Base-by-base conservation (phyloP, 2,329 filamentous ascomycete genomes). In the Chaetomiaceae sp. region DNA sequence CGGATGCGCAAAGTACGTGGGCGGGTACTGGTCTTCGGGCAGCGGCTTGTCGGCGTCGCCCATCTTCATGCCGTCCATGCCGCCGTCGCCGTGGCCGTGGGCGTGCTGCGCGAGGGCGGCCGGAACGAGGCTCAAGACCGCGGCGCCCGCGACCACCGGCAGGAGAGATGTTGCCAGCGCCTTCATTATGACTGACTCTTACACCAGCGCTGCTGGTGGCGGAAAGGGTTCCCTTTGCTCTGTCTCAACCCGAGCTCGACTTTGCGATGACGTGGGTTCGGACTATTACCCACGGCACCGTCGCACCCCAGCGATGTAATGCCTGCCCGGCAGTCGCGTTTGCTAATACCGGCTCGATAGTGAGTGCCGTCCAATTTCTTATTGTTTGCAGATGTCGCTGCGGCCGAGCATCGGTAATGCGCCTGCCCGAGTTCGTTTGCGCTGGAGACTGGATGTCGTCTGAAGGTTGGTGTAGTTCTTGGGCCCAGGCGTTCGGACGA, bases 1-100 rank as follows among this genome's bases (percentile, higher is more conserved):
- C 0, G 74, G 64, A 53, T 82, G 73, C 22, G 76, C 68, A 69
- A 85, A 87, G 66, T 87, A 88, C 54, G 75, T 83, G n/a, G 72
- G 70, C 8, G 73, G 67, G 43, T 73, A 72, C 40, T 69, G 59
- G 49, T 60, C 62, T 33, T 64, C 59, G 19, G 64, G 57, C 22
- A 63, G 57, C 14, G 65, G 59, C 40, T 63, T 59, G 48, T 66
- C 63, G 15, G 55, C 60, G 40, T 61, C 60, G 42, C 53, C 57
- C 63, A 63, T 63, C 15, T 61, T 54, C 61, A 64, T 64, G 57
- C 62, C 63, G 31, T 39, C 48, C 64, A 43, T 53, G 53, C 44
- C 44, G 25, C 59, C 61, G 20, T 47, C 17, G 15, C 46, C 48
- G 39, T 62, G 59, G 52, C 60, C 62, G 52, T 47, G 37, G 56